These are phyloP conservation scores for Tolypocladium cylindrosporum DNA, from an alignment of 2,329 filamentous ascomycete genomes.

Conservation along the genomic window DNA sequence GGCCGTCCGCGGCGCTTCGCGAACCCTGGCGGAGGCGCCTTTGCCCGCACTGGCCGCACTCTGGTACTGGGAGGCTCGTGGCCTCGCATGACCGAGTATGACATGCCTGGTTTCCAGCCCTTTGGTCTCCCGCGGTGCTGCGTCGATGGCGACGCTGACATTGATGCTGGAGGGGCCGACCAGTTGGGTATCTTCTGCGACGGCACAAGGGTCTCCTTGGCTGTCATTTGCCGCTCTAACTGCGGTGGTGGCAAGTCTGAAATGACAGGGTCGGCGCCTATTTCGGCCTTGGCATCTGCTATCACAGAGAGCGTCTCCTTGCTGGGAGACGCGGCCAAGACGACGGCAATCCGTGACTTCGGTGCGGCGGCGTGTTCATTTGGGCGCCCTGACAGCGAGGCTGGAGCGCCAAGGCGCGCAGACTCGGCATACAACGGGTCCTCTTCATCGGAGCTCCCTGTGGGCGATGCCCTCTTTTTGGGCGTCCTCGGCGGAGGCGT, in stretches of 20 bases:
- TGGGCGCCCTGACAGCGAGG: conserved; percentile 1
- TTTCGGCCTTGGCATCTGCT: not conserved
- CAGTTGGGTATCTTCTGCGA: conserved; percentile 1
- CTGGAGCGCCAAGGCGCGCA: not conserved
- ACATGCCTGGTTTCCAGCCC: conserved; percentile 27
- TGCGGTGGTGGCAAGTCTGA: conserved; percentile 13
- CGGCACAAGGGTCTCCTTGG: conserved; percentile 7
- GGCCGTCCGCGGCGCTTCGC: conserved; percentile 33
- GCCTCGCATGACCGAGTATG: conserved; percentile 14
- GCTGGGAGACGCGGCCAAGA: conserved; percentile 9
- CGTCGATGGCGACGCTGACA: not conserved
- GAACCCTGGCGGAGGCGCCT: conserved; percentile 12
- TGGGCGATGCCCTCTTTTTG: not conserved
- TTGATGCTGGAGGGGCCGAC: not conserved
- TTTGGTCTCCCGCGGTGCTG: conserved; percentile 33
- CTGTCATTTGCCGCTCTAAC: not conserved
- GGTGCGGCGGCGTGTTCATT: not conserved
- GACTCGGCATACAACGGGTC: conserved; percentile 8
- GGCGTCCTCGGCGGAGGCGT: not conserved
- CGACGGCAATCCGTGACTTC: conserved; percentile 9
- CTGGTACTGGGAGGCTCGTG: not conserved
- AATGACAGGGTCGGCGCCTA: conserved; percentile 1
- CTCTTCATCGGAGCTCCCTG: conserved; percentile 9
- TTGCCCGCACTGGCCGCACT: conserved; percentile 15
- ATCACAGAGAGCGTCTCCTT: conserved; percentile 2